Percentiles rank a stretch among this genome's conserved stretches.
phyloP scores from a whole-genome alignment of 371 early-diverging fungal genomes.

The Zychaea mexicana region DNA sequence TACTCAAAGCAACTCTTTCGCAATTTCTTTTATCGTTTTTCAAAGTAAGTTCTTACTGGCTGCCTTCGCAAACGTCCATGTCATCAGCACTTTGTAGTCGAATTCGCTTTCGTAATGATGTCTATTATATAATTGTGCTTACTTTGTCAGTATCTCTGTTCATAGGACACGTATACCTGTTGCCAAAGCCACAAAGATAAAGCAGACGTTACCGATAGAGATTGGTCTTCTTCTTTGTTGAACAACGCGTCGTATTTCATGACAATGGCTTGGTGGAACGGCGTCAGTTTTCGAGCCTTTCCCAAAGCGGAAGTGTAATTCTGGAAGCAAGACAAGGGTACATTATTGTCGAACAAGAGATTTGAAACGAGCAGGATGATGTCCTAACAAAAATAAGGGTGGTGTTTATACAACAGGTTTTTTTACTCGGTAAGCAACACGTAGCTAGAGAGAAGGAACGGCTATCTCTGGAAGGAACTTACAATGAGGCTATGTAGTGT shows the following conservation, averaged over 20 bases:
- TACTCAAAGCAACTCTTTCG: too few species aligned
- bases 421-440: too few species aligned
- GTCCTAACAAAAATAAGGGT: not conserved
- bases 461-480: too few species aligned
- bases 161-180: too few species aligned
- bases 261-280: not conserved
- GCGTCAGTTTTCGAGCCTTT: not conserved
- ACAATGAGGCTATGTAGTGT: too few species aligned
- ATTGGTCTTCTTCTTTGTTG: not conserved
- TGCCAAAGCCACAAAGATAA: too few species aligned
- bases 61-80: not conserved
- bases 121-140: not conserved
- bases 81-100: not conserved
- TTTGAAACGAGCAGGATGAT: not conserved
- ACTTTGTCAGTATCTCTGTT: too few species aligned
- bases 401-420: not conserved
- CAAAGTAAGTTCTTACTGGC: not conserved
- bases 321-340: not conserved
- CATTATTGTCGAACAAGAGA: not conserved
- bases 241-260: not conserved
- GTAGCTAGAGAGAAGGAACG: too few species aligned
- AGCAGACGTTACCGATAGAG: not conserved
- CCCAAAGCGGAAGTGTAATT: not conserved
- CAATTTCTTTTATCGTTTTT: too few species aligned
- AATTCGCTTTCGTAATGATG: slow-evolving; percentile 1